These are phyloP conservation scores for Crithidia acanthocephali DNA, from an alignment of 208 protist species.

Conservation along the genomic window DNA sequence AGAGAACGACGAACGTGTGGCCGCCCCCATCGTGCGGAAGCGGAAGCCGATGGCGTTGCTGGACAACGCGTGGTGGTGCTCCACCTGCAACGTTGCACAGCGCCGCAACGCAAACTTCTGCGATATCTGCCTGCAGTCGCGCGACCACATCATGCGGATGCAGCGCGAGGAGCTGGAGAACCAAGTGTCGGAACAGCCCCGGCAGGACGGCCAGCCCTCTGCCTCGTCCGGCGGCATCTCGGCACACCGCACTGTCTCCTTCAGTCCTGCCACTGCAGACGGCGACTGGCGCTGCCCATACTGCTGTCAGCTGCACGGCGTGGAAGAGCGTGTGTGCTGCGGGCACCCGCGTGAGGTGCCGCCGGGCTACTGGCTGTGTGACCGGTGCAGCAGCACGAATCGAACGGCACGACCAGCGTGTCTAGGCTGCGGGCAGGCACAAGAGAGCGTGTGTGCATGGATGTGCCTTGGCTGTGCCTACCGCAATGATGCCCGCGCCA, in stretches of 20 bases:
- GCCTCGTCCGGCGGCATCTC: not conserved
- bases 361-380: conserved; percentile 78
- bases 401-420: conserved; percentile 49
- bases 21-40: not conserved
- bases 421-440: conserved; percentile 62
- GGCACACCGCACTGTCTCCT: not conserved
- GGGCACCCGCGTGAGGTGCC: conserved; percentile 62
- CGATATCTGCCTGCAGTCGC: conserved; percentile 80
- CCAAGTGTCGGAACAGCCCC: not conserved
- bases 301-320: conserved; percentile 49
- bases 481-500: conserved; percentile 38
- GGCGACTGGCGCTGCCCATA: conserved; percentile 86
- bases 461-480: conserved; percentile 48
- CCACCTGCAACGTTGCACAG: conserved; percentile 74
- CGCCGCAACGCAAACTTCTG: conserved; percentile 84
- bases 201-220: not conserved
- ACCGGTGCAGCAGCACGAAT: conserved; percentile 75
- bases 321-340: conserved; percentile 55
- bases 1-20: not conserved
- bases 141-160: conserved; percentile 7
- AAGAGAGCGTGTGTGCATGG: conserved; percentile 45
- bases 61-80: conserved; percentile 73
- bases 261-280: conserved; percentile 16
- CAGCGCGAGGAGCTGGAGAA: conserved; percentile 6
- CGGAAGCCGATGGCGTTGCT: conserved; percentile 18